Percentiles rank a stretch among this genome's conserved stretches.
Evolutionary conservation across 2,329 filamentous ascomycete species (phyloP).

Genomic region (Fusarium protoensiforme): DNA sequence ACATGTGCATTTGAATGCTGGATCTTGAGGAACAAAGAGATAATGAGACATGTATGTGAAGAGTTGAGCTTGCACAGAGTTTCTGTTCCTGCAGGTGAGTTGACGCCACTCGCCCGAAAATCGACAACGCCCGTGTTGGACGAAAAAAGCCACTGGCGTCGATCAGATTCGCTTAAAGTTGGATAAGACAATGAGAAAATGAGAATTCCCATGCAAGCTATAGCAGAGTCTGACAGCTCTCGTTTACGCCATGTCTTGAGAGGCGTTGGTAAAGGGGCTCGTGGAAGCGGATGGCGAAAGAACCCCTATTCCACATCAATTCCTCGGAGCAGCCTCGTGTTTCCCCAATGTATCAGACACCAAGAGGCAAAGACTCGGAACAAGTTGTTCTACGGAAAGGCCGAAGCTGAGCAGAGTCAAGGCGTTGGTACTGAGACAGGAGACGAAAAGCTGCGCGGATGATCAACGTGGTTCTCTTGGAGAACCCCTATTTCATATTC

Average conservation of each 20-base stretch:
- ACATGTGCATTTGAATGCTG: not conserved
- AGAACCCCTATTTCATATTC: constrained; percentile 8
- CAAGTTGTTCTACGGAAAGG: constrained; percentile 1
- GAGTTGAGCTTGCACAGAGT: constrained; percentile 6
- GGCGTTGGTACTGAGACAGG: constrained; percentile 5
- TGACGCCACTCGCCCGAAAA: not conserved
- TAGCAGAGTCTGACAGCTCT: not conserved
- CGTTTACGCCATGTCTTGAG: not conserved
- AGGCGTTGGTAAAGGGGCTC: not conserved
- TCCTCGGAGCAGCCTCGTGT: not conserved
- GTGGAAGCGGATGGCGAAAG: not conserved
- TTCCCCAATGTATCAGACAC: not conserved
- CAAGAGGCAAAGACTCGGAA: not conserved
- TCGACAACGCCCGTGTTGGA: not conserved
- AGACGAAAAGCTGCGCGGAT: not conserved
- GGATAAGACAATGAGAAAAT: not conserved
- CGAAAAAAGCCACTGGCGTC: constrained; percentile 1
- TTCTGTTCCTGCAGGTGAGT: not conserved
- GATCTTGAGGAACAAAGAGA: constrained; percentile 4
- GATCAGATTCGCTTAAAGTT: constrained; percentile 1
- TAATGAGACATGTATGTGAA: constrained; percentile 22
- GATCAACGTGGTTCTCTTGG: not conserved
- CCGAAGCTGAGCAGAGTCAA: constrained; percentile 23
- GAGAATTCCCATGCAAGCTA: not conserved
- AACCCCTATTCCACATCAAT: not conserved